Base-by-base conservation (phyloP, 495 filamentous ascomycete species). In the Aspergillus nidulans region DNA sequence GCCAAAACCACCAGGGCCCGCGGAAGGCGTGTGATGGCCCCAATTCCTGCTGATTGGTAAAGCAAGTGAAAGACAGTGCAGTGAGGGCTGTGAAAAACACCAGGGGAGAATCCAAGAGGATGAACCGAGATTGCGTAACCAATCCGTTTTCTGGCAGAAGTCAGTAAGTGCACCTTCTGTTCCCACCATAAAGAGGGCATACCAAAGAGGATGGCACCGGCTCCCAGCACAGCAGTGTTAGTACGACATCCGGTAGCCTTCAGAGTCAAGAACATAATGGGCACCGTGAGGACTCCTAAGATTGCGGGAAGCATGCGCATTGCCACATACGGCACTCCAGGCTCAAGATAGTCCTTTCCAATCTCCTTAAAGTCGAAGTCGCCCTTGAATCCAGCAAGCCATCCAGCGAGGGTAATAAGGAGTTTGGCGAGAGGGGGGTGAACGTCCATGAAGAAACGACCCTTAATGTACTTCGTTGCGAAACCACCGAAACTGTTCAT, bases 311-410 rank as follows among this genome's bases (percentile, higher is more conserved):
- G 82, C 76, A 97, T 67, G 66, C 94, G 86, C 94, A 98, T 98
- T 38, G 94, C 90, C 16, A 98, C 95, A 74, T 97, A 98, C 12
- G 94, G 94, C 42, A 98, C 94, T 19, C 87, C 85, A 0, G 95
- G 90, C 71, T 92, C 95, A 44, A 97, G 66, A 63, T 98, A 98
- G 66, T 98, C 94, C 75, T 97, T 97, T 63, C 94, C 94, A 77
- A 98, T 98, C 61, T 98, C 95, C 77, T 98, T 98, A 78, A 98
- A 98, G 68, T 98, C 94, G 57, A 98, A 98, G 42, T 89, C 79
- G 46, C 94, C 94, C 69, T 97, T 81, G 65, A 97, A 98, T 20
- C 95, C 94, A 58, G 92, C 94, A 46, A 97, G 72, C 87, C 88
- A 98, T 47, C 94, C 94, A 58, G 92, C 91, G 39, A 98, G 84